Conservation (phyloP, 2,329 filamentous ascomycete genomes). For the Tricladium varicosporioides region DNA sequence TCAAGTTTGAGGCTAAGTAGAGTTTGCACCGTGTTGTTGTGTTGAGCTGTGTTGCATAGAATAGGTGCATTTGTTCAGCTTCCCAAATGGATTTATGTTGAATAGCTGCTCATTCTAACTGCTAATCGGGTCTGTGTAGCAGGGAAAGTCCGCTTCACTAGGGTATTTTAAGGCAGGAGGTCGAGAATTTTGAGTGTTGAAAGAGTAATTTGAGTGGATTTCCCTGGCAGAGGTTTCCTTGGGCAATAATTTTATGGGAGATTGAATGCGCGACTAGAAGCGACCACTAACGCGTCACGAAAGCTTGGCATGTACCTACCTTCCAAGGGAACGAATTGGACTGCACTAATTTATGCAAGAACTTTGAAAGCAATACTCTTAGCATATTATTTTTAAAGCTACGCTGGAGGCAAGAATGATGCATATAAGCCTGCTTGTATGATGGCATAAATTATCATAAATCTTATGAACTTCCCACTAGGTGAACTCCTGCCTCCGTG, state of each 20-base stretch:
- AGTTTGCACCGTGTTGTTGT: neutral
- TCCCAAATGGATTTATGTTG: neutral
- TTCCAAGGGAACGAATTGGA: too few relatives aligned
- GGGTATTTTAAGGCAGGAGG: too few relatives aligned
- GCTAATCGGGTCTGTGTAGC: too few relatives aligned
- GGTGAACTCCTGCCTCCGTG: neutral
- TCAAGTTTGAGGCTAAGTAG: neutral
- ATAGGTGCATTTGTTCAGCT: neutral
- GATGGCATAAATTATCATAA: slow-evolving; percentile 77
- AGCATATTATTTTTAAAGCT: slow-evolving; percentile 17
- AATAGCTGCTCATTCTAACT: neutral
- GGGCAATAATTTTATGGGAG: too few relatives aligned
- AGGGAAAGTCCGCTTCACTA: neutral
- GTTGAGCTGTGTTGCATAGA: neutral
- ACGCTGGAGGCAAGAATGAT: slow-evolving; percentile 89
- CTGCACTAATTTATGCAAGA: neutral
- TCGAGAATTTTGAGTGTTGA: neutral
- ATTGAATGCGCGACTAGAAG: too few relatives aligned
- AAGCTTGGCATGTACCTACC: too few relatives aligned
- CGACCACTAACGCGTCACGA: too few relatives aligned
- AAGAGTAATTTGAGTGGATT: too few relatives aligned
- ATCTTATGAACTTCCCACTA: slow-evolving; percentile 35
- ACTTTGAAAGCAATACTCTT: neutral
- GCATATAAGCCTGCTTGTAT: slow-evolving; percentile 84
- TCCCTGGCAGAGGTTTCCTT: too few relatives aligned